Evolutionary conservation across 208 protist genomes (phyloP).

Genomic region (Leishmania martiniquensis): DNA sequence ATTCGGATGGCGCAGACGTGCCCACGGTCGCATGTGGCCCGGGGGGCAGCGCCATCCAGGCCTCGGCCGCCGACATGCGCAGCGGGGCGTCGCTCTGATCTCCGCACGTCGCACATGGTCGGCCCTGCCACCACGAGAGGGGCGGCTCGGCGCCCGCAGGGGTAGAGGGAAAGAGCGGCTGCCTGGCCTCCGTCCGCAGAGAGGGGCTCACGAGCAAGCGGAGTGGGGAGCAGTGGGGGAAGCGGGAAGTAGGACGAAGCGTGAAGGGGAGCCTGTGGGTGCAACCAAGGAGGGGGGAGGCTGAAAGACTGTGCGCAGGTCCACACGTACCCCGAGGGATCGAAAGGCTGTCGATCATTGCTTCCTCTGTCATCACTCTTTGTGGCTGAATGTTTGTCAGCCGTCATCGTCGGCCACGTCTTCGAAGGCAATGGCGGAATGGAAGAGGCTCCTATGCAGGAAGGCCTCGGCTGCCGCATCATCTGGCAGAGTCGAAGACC

Average conservation of each 20-base stretch:
- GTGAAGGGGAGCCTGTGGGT: neutral
- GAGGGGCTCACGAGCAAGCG: neutral
- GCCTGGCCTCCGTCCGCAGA: too few species aligned
- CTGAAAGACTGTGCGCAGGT: neutral
- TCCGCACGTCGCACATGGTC: neutral
- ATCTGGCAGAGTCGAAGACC: slow-evolving; percentile 29
- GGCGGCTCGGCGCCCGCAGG: too few species aligned
- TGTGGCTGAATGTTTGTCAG: slow-evolving; percentile 29
- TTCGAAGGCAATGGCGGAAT: neutral
- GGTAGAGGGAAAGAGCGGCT: too few species aligned
- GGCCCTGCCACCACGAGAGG: neutral
- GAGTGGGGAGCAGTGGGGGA: neutral
- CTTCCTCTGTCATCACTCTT: neutral
- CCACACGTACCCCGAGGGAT: neutral
- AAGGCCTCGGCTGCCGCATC: slow-evolving; percentile 36
- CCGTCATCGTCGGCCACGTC: slow-evolving; percentile 29
- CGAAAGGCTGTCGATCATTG: neutral
- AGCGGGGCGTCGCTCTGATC: too few species aligned
- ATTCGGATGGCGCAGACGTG: too few species aligned
- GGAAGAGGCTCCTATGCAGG: slow-evolving; percentile 30
- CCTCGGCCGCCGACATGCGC: neutral
- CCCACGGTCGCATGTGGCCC: too few species aligned
- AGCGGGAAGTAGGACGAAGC: neutral
- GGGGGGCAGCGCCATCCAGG: neutral
- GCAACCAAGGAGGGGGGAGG: neutral